A percentile compares a stretch with the other conserved stretches of the same genome.
phyloP scores from a whole-genome alignment of 2,329 filamentous ascomycete species.

The Trichoderma semiorbis region DNA sequence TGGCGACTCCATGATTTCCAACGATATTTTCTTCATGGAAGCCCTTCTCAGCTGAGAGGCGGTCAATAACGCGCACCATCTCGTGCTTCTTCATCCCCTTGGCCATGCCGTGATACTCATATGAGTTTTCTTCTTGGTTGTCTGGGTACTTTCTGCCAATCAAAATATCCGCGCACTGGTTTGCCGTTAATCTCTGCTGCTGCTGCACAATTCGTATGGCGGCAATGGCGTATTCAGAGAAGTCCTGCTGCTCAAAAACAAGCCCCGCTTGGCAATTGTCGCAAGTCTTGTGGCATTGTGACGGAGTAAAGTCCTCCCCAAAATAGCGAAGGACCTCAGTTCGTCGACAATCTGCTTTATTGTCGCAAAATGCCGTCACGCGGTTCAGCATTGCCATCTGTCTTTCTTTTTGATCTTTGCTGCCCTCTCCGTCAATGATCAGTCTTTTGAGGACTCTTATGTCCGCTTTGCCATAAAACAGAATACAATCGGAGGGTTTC shows the following conservation, averaged over 20 bases:
- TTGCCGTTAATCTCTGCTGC: conserved; percentile 62
- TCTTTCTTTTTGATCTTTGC: conserved; percentile 73
- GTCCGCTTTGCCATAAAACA: conserved; percentile 83
- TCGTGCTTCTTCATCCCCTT: conserved; percentile 69
- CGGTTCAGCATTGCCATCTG: conserved; percentile 81
- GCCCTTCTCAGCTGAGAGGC: conserved; percentile 69
- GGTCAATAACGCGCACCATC: conserved; percentile 78
- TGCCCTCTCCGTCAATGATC: conserved; percentile 79
- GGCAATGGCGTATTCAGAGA: conserved; percentile 68
- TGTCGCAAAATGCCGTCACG: conserved; percentile 86
- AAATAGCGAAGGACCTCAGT: conserved; percentile 92
- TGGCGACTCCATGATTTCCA: conserved; percentile 59
- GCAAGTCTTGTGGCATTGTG: conserved; percentile 71
- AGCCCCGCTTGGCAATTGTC: conserved; percentile 82
- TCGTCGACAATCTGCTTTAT: conserved; percentile 79
- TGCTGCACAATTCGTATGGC: conserved; percentile 67
- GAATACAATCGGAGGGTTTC: conserved; percentile 78
- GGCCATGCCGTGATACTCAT: conserved; percentile 64
- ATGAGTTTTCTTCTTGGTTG: conserved; percentile 50
- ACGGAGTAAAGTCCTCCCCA: conserved; percentile 72
- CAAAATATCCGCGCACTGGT: conserved; percentile 81
- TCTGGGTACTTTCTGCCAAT: conserved; percentile 64
- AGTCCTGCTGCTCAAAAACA: conserved; percentile 70
- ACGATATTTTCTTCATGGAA: conserved; percentile 64
- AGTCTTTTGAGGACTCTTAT: conserved; percentile 70